phyloP scores from a whole-genome alignment of 2,329 filamentous ascomycete species.

The Pyricularia pennisetigena region DNA sequence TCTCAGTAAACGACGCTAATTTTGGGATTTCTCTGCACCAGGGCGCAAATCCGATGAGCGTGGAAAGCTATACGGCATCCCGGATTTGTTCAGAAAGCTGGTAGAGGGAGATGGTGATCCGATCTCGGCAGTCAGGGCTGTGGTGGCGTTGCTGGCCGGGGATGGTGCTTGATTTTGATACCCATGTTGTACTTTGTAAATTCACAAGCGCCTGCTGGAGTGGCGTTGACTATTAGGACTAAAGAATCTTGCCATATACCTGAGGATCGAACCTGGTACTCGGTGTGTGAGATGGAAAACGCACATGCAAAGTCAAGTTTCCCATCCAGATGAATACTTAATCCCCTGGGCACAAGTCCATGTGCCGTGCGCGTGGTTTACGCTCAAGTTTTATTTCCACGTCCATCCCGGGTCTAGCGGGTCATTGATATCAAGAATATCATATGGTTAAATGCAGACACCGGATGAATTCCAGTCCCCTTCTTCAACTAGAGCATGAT shows the following conservation, averaged over 20 bases:
- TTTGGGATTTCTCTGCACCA: slow-evolving; percentile 16
- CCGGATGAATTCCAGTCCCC: neutral
- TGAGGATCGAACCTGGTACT: neutral
- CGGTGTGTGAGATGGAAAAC: neutral
- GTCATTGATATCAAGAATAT: neutral
- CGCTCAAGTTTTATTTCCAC: too few species aligned
- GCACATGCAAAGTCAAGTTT: neutral
- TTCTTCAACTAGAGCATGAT: neutral
- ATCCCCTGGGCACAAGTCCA: too few species aligned
- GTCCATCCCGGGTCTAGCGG: neutral
- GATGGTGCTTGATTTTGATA: slow-evolving; percentile 14
- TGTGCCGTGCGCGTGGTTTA: too few species aligned
- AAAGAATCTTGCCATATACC: neutral
- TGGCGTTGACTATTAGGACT: neutral
- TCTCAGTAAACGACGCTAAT: neutral
- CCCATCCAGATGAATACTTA: too few species aligned
- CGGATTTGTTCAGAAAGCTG: slow-evolving; percentile 50
- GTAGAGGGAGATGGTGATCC: slow-evolving; percentile 45
- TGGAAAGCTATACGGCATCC: slow-evolving; percentile 45
- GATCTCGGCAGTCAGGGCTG: slow-evolving; percentile 44
- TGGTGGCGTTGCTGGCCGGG: slow-evolving; percentile 50
- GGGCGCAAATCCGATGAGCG: slow-evolving; percentile 51
- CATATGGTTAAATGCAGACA: neutral
- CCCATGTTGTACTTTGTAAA: neutral
- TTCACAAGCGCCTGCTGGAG: neutral